Percentiles rank a stretch among this genome's conserved stretches.
phyloP scores from a whole-genome alignment of 163 green algal genomes.

The Volvox carteri region DNA sequence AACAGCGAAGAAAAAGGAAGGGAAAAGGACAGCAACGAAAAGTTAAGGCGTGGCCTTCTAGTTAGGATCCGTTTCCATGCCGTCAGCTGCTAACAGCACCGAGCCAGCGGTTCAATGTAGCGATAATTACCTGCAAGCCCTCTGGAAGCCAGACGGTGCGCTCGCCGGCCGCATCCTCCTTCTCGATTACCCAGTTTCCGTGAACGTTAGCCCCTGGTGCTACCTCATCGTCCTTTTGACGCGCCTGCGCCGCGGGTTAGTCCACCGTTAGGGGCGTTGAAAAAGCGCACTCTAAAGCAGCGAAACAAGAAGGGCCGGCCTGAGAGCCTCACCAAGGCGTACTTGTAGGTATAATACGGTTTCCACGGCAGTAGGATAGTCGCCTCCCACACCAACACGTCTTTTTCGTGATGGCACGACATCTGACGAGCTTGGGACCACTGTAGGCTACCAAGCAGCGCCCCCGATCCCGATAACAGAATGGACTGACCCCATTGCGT shows the following conservation, averaged over 20 bases:
- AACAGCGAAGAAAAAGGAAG: too few relatives aligned
- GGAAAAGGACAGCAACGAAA: too few relatives aligned
- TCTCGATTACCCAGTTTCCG: constrained; percentile 49
- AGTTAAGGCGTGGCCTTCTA: too few relatives aligned
- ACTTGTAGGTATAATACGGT: constrained; percentile 71
- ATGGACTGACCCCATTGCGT: constrained; percentile 86
- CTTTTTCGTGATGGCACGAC: constrained; percentile 80
- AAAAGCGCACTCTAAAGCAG: not conserved
- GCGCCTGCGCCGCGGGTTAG: not conserved
- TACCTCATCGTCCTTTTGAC: constrained; percentile 38
- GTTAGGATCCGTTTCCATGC: too few relatives aligned
- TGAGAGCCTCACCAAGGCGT: constrained; percentile 56
- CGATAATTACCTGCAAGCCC: constrained; percentile 50
- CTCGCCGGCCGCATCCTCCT: constrained; percentile 62
- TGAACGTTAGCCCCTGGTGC: constrained; percentile 46
- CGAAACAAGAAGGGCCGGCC: not conserved
- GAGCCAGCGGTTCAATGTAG: too few relatives aligned
- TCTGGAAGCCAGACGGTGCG: constrained; percentile 45
- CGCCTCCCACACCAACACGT: constrained; percentile 86
- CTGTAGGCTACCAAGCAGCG: constrained; percentile 74
- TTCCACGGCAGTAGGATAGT: constrained; percentile 66
- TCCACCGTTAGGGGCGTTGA: not conserved
- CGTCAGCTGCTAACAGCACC: too few relatives aligned
- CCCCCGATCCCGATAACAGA: constrained; percentile 69
- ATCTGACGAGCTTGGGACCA: constrained; percentile 69